Evolutionary conservation across 352 stramenopile species (phyloP).

Genomic region (Phytophthora idaei): DNA sequence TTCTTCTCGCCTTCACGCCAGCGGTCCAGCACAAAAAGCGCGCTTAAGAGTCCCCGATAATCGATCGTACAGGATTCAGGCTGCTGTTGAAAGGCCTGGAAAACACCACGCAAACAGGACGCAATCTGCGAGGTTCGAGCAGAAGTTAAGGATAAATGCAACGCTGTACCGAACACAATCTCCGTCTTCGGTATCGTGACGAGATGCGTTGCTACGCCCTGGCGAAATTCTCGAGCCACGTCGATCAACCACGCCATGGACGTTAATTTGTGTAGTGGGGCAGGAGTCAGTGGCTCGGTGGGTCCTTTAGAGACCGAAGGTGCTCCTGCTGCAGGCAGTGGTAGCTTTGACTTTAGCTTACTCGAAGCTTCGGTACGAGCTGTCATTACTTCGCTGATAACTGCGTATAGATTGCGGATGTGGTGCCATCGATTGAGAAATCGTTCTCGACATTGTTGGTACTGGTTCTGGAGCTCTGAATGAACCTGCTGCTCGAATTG

Average conservation of each 20-base stretch:
- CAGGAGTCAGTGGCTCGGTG: background rate
- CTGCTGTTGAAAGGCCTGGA: constrained; percentile 43
- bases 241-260: constrained; percentile 42
- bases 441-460: constrained; percentile 38
- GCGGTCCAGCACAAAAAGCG: constrained; percentile 53
- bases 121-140: constrained; percentile 15
- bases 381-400: constrained; percentile 35
- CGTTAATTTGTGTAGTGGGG: constrained; percentile 23
- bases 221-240: constrained; percentile 37
- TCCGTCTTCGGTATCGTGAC: constrained; percentile 53
- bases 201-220: constrained; percentile 26
- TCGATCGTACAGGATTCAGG: constrained; percentile 37
- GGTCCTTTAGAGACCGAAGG: background rate
- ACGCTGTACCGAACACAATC: constrained; percentile 32
- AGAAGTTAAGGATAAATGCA: constrained; percentile 28
- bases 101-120: constrained; percentile 28
- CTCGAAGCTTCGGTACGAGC: constrained; percentile 2
- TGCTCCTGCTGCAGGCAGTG: background rate
- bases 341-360: constrained; percentile 12
- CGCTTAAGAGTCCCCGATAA: constrained; percentile 52
- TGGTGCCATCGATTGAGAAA: constrained; percentile 54
- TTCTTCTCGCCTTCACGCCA: constrained; percentile 53
- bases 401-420: constrained; percentile 56
- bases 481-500: constrained; percentile 28
- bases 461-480: constrained; percentile 31